Evolutionary conservation across 306 rosid genomes (phyloP), one percentile per base, ranked within the genome.

Genomic region (Pterocarpus macrocarpus): DNA sequence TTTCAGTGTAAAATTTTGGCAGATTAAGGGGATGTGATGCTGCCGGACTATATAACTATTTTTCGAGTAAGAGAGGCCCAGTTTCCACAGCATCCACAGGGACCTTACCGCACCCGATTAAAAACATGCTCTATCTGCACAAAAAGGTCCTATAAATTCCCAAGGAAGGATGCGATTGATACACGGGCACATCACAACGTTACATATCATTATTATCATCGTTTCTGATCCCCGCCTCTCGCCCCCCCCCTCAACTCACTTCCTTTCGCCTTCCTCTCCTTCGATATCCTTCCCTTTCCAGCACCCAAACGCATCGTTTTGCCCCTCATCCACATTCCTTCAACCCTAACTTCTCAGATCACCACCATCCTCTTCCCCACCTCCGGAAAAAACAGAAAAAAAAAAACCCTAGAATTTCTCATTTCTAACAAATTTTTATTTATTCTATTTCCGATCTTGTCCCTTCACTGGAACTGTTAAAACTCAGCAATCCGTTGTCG

Each of bases 321-420:
- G 2, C 3, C 3, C 3, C 15, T 47, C 15, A 50, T 50, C 17
- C 57, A 50, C 57, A 50, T 50, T 50, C n/a, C 57, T 4, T 14
- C 47, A 43, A 43, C 16, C 57, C 57, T 50, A 14, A 50, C 57
- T 50, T 14, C 57, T 47, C 53, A 50, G 57, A 50, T 50, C 57
- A 50, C 57, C 57, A 14, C 16, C 41, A 38, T 6, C 41, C 41
- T 38, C 41, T 38, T 38, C 41, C 5, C 14, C 14, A 0, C 53
- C 14, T 13, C 4, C 4, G 4, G 12, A 50, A 50, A 14, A 14
- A 50, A 50, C 3, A 49, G 11, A 49, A 11, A 52, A 47, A 14
- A 52, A 52, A 15, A 73, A 80, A 69, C 80, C 87, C 84, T 77
- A 80, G 71, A 58, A 5, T 28, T 58, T 34, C 30, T 59, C 61